Conservation (phyloP, 1,284 basidiomycete genomes). For the Trametes pubescens region DNA sequence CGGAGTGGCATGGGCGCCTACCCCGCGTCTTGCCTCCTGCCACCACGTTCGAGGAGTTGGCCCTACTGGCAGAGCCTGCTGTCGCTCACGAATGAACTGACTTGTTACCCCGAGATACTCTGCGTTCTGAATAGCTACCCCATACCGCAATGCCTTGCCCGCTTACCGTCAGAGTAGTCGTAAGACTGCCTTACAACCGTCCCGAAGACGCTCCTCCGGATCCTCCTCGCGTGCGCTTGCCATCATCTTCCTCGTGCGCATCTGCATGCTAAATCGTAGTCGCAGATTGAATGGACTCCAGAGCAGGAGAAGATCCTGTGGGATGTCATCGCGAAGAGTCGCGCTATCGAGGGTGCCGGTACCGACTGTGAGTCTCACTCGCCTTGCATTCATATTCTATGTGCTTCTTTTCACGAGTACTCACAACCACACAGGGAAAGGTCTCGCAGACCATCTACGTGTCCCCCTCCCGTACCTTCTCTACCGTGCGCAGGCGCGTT, state of each 20-base stretch:
- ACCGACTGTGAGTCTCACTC: constrained; percentile 71
- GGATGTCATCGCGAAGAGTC: constrained; percentile 81
- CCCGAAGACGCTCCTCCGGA: constrained; percentile 71
- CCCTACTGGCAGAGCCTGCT: no score
- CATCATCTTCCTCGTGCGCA: background rate
- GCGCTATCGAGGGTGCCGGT: constrained; percentile 69
- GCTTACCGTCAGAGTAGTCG: constrained; percentile 68
- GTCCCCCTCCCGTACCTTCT: constrained; percentile 84
- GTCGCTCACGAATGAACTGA: no score
- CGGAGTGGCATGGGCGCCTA: no score
- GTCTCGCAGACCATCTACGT: constrained; percentile 76
- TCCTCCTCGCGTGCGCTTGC: constrained; percentile 66
- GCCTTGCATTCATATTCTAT: background rate
- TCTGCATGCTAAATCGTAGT: constrained; percentile 23
- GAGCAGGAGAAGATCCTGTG: constrained; percentile 85
- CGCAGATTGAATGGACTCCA: constrained; percentile 79
- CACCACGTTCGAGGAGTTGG: no score
- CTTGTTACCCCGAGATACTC: no score
- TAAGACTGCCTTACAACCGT: constrained; percentile 77
- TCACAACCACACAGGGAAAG: constrained; percentile 66
- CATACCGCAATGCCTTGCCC: constrained; percentile 32
- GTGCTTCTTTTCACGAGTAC: background rate
- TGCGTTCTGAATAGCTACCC: no score
- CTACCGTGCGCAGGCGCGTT: constrained; percentile 79
- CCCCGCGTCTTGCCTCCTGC: no score